Base-by-base conservation (phyloP, 225 moss, liverwort and hornwort species). In the Physcomitrium patens region DNA sequence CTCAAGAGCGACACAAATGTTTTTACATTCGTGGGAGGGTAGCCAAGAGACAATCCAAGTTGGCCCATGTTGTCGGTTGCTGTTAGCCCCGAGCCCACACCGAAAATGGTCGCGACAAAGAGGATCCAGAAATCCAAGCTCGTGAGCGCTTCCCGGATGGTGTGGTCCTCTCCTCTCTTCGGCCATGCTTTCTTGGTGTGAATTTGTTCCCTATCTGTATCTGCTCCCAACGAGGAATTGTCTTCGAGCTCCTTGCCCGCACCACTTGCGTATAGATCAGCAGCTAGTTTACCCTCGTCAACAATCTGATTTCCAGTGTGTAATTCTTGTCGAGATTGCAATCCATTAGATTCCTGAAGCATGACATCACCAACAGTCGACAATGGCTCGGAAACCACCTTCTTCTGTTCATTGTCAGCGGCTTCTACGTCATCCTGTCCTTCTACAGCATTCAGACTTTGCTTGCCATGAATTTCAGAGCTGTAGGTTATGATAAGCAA, bases 61-160 rank as follows among this genome's bases (percentile, higher is more conserved):
- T 92, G 92, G 3, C 86, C 94, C 73, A 91, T 88, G 78, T 94
- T 94, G 71, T 94, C 88, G 1, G 87, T 89, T 1, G 84, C 87
- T 0, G 90, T 81, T 2, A 89, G 79, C 0, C 90, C 94, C 0
- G 80, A 76, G 9, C 92, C 92, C 61, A 89, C 73, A 13, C 84
- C 89, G 54, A 89, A 91, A 1, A 84, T 85, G 62, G 90, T 91
- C 0, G 82, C 80, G 0, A 64, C 1, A 71, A 84, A 87, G 14
- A 94, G 83, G 0, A 94, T 84, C 94, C 94, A 94, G 73, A 92
- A 94, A 65, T 94, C 89, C 26, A 80, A 43, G 28, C 57, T 66
- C 0, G 16, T 53, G 22, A 81, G 51, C 0, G 94, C 76, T 70
- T 94, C 79, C 63, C 63, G 42, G n/a, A 92, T 77, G 1, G 85